These are phyloP conservation scores for Leishmania tarentolae DNA, from an alignment of 208 protist species.

Conservation along the genomic window DNA sequence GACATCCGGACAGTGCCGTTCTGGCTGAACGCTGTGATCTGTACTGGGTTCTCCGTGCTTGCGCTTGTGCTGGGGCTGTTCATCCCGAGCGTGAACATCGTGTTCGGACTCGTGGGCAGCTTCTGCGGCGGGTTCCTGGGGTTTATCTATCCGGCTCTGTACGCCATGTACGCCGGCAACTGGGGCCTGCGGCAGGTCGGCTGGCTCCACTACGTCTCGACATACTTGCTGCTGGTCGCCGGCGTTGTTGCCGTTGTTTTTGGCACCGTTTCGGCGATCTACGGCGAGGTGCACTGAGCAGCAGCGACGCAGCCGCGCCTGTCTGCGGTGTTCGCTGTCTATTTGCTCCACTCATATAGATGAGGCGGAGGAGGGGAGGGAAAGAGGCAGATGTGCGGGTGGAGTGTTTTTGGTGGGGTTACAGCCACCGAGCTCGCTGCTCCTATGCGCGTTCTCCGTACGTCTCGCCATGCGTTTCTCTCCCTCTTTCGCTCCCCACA, in stretches of 20 bases:
- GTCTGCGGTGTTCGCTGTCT: not conserved
- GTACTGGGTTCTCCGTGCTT: slow-evolving; percentile 55
- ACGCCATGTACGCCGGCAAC: slow-evolving; percentile 78
- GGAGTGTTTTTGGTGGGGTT: not conserved
- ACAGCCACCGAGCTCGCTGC: not conserved
- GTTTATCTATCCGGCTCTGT: slow-evolving; percentile 86
- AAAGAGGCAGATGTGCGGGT: too few relatives aligned
- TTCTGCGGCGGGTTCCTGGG: slow-evolving; percentile 79
- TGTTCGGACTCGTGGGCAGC: slow-evolving; percentile 81
- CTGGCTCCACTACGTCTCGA: slow-evolving; percentile 69
- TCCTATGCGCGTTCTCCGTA: not conserved
- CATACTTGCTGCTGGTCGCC: slow-evolving; percentile 74
- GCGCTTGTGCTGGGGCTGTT: slow-evolving; percentile 76
- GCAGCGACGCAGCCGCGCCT: not conserved
- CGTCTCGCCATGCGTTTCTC: not conserved
- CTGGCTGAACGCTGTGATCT: slow-evolving; percentile 66
- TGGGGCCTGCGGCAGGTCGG: slow-evolving; percentile 59
- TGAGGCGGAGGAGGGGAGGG: not conserved
- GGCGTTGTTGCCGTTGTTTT: slow-evolving; percentile 75
- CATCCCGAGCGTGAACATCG: slow-evolving; percentile 70
- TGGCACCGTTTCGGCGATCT: slow-evolving; percentile 67
- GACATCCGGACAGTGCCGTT: slow-evolving; percentile 53
- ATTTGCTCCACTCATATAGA: not conserved
- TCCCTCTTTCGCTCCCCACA: not conserved
- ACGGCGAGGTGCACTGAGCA: slow-evolving; percentile 21